Conservation (phyloP, 129 eudicot species). For the Chrysanthemum lavandulifolium region DNA sequence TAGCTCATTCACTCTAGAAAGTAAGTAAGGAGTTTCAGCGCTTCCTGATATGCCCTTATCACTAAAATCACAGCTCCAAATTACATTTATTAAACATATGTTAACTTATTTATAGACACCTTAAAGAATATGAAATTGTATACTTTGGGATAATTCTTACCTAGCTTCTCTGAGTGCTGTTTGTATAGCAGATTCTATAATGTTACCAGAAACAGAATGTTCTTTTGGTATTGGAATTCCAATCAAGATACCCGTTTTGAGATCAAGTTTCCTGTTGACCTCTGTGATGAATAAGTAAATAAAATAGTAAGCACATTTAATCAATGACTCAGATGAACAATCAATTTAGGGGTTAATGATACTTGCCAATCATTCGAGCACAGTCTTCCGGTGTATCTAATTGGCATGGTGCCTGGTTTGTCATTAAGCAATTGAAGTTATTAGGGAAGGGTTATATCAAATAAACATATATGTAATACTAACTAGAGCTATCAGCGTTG, state of each 20-base stretch:
- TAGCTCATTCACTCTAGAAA: conserved; percentile 79
- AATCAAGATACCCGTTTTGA: conserved; percentile 70
- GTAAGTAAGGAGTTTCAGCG: conserved; percentile 92
- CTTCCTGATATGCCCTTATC: conserved; percentile 83
- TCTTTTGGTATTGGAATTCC: conserved; percentile 87
- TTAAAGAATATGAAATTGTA: background rate
- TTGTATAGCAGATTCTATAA: conserved; percentile 87
- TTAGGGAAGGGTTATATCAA: conserved; percentile 14
- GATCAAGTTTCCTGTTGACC: conserved; percentile 64
- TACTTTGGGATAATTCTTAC: conserved; percentile 34
- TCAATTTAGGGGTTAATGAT: background rate
- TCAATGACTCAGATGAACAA: conserved; percentile 1
- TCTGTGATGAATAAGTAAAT: conserved; percentile 41
- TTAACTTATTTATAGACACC: background rate
- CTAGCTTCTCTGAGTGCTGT: conserved; percentile 84
- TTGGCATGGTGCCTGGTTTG: conserved; percentile 66
- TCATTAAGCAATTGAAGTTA: conserved; percentile 11
- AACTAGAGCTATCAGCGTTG: background rate
- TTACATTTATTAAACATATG: conserved; percentile 5
- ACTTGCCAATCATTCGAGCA: conserved; percentile 86
- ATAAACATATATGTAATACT: background rate
- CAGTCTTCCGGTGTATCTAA: conserved; percentile 85
- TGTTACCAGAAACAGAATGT: conserved; percentile 83
- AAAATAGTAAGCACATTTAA: conserved; percentile 14
- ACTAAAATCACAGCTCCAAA: conserved; percentile 38